phyloP scores from a whole-genome alignment of 2,329 filamentous ascomycete species.

The Cytospora paraplurivora region DNA sequence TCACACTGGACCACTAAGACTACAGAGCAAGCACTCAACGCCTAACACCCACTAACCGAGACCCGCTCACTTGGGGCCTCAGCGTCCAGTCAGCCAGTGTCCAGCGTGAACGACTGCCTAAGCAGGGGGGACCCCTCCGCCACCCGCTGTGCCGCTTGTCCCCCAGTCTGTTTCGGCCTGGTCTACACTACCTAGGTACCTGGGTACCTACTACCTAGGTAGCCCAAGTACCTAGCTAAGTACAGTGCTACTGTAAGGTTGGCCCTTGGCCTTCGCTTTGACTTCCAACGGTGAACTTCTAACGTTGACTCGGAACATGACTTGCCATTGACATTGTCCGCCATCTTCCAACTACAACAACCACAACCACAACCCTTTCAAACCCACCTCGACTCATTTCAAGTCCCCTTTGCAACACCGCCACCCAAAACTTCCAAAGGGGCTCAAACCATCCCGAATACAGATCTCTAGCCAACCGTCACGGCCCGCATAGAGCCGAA shows the following conservation, averaged over 20 bases:
- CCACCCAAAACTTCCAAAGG: background rate
- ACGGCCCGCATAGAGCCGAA: background rate
- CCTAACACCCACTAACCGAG: background rate
- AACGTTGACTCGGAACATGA: background rate
- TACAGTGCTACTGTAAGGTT: too few relatives aligned
- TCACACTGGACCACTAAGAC: slow-evolving; percentile 11
- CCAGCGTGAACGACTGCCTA: background rate
- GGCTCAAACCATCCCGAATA: background rate
- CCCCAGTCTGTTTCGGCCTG: too few relatives aligned
- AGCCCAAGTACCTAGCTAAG: too few relatives aligned
- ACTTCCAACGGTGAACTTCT: too few relatives aligned
- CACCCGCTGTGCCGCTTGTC: slow-evolving; percentile 1
- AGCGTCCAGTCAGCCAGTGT: background rate
- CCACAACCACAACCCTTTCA: background rate
- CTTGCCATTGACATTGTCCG: background rate
- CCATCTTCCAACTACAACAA: background rate
- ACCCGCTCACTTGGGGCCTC: too few relatives aligned
- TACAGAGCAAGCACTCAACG: background rate
- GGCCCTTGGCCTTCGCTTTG: too few relatives aligned
- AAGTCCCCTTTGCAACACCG: background rate
- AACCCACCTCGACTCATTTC: slow-evolving; percentile 2
- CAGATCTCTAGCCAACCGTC: background rate
- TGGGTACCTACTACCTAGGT: too few relatives aligned
- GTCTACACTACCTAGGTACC: too few relatives aligned
- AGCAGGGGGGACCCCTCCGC: slow-evolving; percentile 1